phyloP scores from a whole-genome alignment of 2,329 filamentous ascomycete genomes.

The Pseudogymnoascus sp. region DNA sequence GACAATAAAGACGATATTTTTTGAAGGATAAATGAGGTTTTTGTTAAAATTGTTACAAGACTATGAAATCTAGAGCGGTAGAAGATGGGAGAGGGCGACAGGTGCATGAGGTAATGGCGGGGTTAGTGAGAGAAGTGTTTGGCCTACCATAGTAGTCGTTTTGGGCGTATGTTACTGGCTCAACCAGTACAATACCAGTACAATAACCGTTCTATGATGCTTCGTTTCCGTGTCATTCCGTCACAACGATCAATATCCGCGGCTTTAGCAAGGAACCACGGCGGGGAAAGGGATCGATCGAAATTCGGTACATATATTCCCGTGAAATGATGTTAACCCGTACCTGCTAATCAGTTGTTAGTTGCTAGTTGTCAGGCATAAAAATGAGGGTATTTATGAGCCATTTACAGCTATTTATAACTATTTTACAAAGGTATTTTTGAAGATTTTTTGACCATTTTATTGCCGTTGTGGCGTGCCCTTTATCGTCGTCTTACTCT shows the following conservation, averaged over 20 bases:
- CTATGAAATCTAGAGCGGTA: neutral
- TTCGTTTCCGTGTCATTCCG: constrained; percentile 8
- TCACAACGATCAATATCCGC: neutral
- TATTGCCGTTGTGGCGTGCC: neutral
- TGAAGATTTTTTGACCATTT: neutral
- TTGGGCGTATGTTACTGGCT: neutral
- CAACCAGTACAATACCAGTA: neutral
- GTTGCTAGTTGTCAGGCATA: neutral
- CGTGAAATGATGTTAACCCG: neutral
- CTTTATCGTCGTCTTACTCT: neutral
- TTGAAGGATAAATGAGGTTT: neutral
- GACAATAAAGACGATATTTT: neutral
- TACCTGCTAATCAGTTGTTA: neutral
- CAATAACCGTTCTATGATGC: constrained; percentile 4
- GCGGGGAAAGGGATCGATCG: neutral
- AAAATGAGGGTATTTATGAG: neutral
- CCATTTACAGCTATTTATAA: neutral
- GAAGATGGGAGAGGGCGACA: neutral
- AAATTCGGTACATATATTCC: neutral
- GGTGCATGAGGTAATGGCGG: constrained; percentile 1
- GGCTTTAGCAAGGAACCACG: neutral
- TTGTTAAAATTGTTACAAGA: neutral
- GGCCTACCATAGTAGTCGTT: neutral
- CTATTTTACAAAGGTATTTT: neutral
- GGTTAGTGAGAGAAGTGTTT: neutral